These are phyloP conservation scores for Cadophora luteo-olivacea DNA, from an alignment of 2,329 filamentous ascomycete species.

Conservation along the genomic window DNA sequence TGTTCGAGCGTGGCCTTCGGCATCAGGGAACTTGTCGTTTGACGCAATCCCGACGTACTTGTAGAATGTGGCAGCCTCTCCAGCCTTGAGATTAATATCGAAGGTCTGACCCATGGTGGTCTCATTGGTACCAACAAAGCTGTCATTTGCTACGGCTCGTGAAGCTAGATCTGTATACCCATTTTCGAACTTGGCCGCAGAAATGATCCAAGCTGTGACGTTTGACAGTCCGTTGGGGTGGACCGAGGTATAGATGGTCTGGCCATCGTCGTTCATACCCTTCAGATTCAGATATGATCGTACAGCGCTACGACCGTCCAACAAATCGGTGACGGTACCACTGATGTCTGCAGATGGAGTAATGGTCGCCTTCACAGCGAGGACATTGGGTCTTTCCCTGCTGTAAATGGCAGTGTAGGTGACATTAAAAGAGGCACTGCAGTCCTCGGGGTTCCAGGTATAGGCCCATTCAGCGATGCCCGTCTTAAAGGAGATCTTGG, in stretches of 20 bases:
- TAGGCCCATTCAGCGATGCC: slow-evolving; percentile 70
- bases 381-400: slow-evolving; percentile 42
- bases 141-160: slow-evolving; percentile 34
- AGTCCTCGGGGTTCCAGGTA: slow-evolving; percentile 64
- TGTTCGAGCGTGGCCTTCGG: slow-evolving; percentile 59
- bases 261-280: slow-evolving; percentile 55
- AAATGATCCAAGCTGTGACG: slow-evolving; percentile 66
- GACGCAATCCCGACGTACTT: slow-evolving; percentile 76
- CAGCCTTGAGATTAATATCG: slow-evolving; percentile 57
- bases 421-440: slow-evolving; percentile 59
- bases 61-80: slow-evolving; percentile 60
- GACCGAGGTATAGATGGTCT: slow-evolving; percentile 69
- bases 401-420: slow-evolving; percentile 66
- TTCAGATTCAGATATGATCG: slow-evolving; percentile 65
- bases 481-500: slow-evolving; percentile 67
- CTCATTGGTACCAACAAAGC: slow-evolving; percentile 60
- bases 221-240: slow-evolving; percentile 65
- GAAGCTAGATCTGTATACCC: slow-evolving; percentile 47
- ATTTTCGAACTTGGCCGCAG: slow-evolving; percentile 50
- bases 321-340: slow-evolving; percentile 67
- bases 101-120: slow-evolving; percentile 71
- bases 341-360: slow-evolving; percentile 58
- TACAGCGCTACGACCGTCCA: slow-evolving; percentile 73
- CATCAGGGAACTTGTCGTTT: slow-evolving; percentile 68
- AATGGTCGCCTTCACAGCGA: slow-evolving; percentile 62